Percentiles rank a stretch among this genome's conserved stretches.
Evolutionary conservation across 306 rosid species (phyloP).

Genomic region (Albizia julibrissin): DNA sequence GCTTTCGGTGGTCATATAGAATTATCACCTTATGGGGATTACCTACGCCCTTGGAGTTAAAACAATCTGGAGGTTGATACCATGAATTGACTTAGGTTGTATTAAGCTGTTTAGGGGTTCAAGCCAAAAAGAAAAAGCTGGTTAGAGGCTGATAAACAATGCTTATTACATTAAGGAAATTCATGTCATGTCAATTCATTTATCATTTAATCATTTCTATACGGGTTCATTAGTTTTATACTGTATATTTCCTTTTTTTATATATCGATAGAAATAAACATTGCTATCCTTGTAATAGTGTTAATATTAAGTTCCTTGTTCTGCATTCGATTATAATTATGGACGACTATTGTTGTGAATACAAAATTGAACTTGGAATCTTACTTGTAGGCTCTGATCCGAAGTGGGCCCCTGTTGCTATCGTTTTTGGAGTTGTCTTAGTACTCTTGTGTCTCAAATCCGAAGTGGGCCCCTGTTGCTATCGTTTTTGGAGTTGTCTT

Average conservation of each 20-base stretch:
- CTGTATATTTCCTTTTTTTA: neutral
- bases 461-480: slow-evolving; percentile 84
- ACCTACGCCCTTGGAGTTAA: neutral
- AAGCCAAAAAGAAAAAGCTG: neutral
- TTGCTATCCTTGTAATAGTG: neutral
- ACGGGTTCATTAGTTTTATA: neutral
- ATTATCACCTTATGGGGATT: slow-evolving; percentile 14
- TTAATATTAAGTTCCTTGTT: slow-evolving; percentile 1
- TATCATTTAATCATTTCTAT: neutral
- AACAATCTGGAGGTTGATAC: neutral
- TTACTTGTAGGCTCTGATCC: slow-evolving; percentile 59
- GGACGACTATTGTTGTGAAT: neutral
- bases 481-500: slow-evolving; percentile 72
- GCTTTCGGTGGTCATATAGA: slow-evolving; percentile 9
- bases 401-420: slow-evolving; percentile 79
- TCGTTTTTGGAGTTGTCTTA: slow-evolving; percentile 71
- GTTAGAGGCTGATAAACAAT: slow-evolving; percentile 10
- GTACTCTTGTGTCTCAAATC: slow-evolving; percentile 71
- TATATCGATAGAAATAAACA: neutral
- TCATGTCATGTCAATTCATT: neutral
- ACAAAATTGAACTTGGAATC: neutral
- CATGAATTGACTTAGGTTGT: neutral
- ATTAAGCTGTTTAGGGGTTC: neutral
- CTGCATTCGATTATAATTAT: slow-evolving; percentile 13
- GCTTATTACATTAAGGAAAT: neutral